Evolutionary conservation across 2,329 filamentous ascomycete genomes (phyloP).

Genomic region (Botrytis paeoniae): DNA sequence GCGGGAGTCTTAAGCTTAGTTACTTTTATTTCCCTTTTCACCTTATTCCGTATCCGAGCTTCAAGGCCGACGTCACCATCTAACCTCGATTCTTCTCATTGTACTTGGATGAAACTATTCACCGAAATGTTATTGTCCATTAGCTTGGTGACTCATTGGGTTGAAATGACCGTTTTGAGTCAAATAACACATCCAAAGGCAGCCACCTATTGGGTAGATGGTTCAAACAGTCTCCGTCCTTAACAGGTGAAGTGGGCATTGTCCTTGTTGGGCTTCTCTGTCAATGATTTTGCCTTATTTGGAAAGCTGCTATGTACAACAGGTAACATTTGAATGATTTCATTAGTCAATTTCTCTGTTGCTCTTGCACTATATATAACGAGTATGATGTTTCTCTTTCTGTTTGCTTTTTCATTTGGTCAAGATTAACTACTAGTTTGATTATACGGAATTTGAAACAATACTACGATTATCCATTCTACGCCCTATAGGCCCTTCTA

Average conservation of each 20-base stretch:
- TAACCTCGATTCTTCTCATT: neutral
- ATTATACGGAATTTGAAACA: neutral
- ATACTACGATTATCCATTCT: neutral
- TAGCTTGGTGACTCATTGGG: conserved; percentile 5
- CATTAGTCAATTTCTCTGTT: conserved; percentile 1
- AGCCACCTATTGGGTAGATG: conserved; percentile 7
- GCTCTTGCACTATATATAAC: neutral
- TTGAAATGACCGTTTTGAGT: neutral
- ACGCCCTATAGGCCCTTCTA: neutral
- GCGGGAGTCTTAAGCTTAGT: neutral
- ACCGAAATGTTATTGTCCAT: conserved; percentile 4
- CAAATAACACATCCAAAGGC: neutral
- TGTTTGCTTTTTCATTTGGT: conserved; percentile 11
- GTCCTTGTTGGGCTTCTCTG: neutral
- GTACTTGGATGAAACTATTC: neutral
- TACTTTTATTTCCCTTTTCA: neutral
- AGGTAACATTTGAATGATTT: conserved; percentile 5
- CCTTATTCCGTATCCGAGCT: neutral
- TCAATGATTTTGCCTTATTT: neutral
- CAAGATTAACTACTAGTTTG: conserved; percentile 5
- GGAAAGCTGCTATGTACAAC: neutral
- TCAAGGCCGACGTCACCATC: neutral
- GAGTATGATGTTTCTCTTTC: conserved; percentile 4
- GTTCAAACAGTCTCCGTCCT: neutral
- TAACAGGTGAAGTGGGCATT: neutral